phyloP scores from a whole-genome alignment of 2,329 filamentous ascomycete species.

The Pseudomassariella vexata region DNA sequence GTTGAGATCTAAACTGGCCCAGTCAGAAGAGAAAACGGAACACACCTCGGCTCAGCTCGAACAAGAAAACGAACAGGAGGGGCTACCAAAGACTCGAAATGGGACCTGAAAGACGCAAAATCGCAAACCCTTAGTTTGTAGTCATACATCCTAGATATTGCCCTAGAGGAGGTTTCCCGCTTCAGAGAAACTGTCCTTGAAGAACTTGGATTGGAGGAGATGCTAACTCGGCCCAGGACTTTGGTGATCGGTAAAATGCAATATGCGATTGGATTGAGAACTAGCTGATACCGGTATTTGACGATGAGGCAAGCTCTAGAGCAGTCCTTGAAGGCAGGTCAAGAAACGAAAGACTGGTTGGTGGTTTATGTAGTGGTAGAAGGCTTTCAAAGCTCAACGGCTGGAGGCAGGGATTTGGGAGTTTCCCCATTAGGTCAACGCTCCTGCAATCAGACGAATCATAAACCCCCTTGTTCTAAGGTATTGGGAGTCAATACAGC shows the following conservation, averaged over 20 bases:
- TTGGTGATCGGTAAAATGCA: slow-evolving; percentile 25
- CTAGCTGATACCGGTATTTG: slow-evolving; percentile 24
- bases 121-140: background rate
- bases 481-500: no score
- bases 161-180: slow-evolving; percentile 7
- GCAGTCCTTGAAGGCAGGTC: slow-evolving; percentile 17
- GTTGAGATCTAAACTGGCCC: slow-evolving; percentile 18
- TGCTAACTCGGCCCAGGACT: slow-evolving; percentile 22
- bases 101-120: slow-evolving; percentile 1
- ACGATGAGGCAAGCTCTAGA: slow-evolving; percentile 13
- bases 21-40: slow-evolving; percentile 19
- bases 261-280: slow-evolving; percentile 30
- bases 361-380: slow-evolving; percentile 4
- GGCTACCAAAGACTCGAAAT: background rate
- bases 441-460: background rate
- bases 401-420: no score
- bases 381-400: no score
- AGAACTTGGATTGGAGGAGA: slow-evolving; percentile 2
- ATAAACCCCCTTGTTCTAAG: background rate
- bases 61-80: slow-evolving; percentile 9
- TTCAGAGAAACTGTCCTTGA: slow-evolving; percentile 10
- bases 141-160: background rate
- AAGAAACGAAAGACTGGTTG: slow-evolving; percentile 15
- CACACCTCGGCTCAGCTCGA: no score
- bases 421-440: no score